Evolutionary conservation across 129 eudicot species (phyloP).

Genomic region (Ambrosia trifida): DNA sequence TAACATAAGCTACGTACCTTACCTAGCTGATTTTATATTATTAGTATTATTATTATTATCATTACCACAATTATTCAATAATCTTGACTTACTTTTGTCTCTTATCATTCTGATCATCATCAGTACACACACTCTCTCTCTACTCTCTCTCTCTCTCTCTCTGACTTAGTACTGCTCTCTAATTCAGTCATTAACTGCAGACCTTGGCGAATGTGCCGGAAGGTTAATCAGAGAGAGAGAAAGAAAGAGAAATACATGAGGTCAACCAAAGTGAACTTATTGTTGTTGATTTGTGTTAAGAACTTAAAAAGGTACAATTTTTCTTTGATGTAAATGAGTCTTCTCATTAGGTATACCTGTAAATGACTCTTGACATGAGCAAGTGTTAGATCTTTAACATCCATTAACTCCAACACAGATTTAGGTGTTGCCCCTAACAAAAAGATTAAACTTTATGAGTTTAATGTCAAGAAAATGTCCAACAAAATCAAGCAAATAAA

Average conservation of each 20-base stretch:
- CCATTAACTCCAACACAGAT: slow-evolving; percentile 92
- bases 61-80: slow-evolving; percentile 55
- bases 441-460: slow-evolving; percentile 9
- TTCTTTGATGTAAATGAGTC: neutral
- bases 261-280: slow-evolving; percentile 18
- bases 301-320: neutral
- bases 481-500: neutral
- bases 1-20: slow-evolving; percentile 36
- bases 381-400: slow-evolving; percentile 91
- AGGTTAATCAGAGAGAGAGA: slow-evolving; percentile 53
- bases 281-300: neutral
- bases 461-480: neutral
- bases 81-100: slow-evolving; percentile 77
- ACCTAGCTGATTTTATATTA: neutral
- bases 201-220: slow-evolving; percentile 97
- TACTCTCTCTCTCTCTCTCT: slow-evolving; percentile 34
- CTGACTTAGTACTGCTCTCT: slow-evolving; percentile 41
- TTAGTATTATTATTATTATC: neutral
- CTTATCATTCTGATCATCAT: slow-evolving; percentile 38
- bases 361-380: slow-evolving; percentile 97
- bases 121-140: slow-evolving; percentile 22
- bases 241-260: slow-evolving; percentile 28
- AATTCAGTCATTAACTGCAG: slow-evolving; percentile 61
- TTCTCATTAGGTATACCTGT: slow-evolving; percentile 53
- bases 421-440: slow-evolving; percentile 89